Conservation (phyloP, 2,329 filamentous ascomycete genomes). For the Epichloe baconii region DNA sequence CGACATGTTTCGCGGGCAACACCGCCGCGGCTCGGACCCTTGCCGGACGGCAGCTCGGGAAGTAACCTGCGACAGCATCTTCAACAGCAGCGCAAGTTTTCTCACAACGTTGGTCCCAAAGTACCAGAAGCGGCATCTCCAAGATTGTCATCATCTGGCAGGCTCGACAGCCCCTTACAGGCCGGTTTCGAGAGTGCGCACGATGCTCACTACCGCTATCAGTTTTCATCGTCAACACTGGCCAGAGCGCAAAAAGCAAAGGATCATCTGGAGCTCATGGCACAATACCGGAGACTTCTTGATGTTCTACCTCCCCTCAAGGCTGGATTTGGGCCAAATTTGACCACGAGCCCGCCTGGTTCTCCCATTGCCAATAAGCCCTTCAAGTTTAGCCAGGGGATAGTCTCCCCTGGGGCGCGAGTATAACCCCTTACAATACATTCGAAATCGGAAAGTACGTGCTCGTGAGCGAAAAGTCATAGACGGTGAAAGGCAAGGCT, state of each 20-base stretch:
- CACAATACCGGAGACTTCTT: constrained; percentile 73
- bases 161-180: constrained; percentile 32
- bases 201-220: constrained; percentile 41
- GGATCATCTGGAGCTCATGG: constrained; percentile 71
- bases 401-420: constrained; percentile 42
- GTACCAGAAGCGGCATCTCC: constrained; percentile 30
- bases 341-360: constrained; percentile 27
- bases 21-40: constrained; percentile 36
- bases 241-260: constrained; percentile 75
- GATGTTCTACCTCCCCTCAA: constrained; percentile 60
- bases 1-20: constrained; percentile 39
- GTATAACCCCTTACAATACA: constrained; percentile 88
- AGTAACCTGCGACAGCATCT: constrained; percentile 54
- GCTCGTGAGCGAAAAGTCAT: constrained; percentile 64
- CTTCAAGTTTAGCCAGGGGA: constrained; percentile 16
- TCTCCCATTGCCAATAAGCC: constrained; percentile 25
- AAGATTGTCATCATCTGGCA: constrained; percentile 27
- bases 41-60: constrained; percentile 38
- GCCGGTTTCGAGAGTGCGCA: constrained; percentile 29
- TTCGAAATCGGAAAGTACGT: constrained; percentile 78
- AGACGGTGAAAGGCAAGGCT: constrained; percentile 63
- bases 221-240: constrained; percentile 68
- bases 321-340: constrained; percentile 22
- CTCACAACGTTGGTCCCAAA: constrained; percentile 47
- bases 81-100: constrained; percentile 55